These are phyloP conservation scores for Teratosphaeria pseudoeucalypti DNA, from an alignment of 2,329 filamentous ascomycete genomes.

Conservation along the genomic window DNA sequence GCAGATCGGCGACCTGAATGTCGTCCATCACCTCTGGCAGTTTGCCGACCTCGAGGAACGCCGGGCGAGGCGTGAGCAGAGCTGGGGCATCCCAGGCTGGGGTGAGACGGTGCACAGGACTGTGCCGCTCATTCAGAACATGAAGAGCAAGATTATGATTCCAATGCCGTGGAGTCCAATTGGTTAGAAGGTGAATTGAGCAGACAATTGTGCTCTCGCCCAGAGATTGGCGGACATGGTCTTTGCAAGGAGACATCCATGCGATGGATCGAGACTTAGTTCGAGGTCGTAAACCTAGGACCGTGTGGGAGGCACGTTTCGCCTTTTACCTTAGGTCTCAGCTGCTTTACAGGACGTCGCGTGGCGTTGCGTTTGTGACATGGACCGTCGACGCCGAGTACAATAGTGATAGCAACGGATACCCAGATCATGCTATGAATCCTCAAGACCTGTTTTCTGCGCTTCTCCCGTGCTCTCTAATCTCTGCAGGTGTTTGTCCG, in stretches of 20 bases:
- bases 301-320: background rate
- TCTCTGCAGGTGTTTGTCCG: background rate
- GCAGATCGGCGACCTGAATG: conserved; percentile 94
- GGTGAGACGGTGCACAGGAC: conserved; percentile 62
- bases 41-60: conserved; percentile 95
- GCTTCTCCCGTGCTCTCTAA: background rate
- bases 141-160: conserved; percentile 89
- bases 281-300: background rate
- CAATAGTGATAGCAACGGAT: background rate
- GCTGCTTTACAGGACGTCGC: background rate
- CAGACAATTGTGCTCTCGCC: background rate
- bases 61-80: conserved; percentile 80
- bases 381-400: background rate
- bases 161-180: conserved; percentile 97
- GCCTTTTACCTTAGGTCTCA: background rate
- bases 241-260: background rate
- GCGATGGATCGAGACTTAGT: background rate
- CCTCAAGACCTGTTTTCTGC: background rate
- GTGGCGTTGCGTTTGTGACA: background rate
- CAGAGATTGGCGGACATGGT: background rate
- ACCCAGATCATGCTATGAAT: background rate
- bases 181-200: conserved; percentile 38
- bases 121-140: conserved; percentile 87
- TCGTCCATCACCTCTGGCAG: conserved; percentile 96
- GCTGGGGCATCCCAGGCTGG: conserved; percentile 93